These are phyloP conservation scores for Leccinum incarnatum DNA, from an alignment of 768 basidiomycete genomes.

Conservation along the genomic window DNA sequence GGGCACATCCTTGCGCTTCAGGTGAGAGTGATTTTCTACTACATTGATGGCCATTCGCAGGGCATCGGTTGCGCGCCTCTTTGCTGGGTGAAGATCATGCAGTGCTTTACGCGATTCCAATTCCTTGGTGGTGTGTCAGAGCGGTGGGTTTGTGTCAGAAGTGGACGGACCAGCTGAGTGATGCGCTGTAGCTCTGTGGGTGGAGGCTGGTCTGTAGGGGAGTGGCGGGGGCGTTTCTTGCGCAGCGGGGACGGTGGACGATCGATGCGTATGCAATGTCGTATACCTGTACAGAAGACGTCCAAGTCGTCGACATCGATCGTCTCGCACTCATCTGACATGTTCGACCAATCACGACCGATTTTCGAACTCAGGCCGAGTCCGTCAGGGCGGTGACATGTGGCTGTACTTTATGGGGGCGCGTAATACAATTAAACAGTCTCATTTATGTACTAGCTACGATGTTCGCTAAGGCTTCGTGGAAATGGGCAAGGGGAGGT, in stretches of 20 bases:
- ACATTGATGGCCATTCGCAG: conserved; percentile 15
- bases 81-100: conserved; percentile 11
- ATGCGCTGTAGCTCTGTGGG: conserved; percentile 25
- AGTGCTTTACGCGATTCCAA: conserved; percentile 14
- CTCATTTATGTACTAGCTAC: too few species aligned
- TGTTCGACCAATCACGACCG: neutral
- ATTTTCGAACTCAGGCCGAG: neutral
- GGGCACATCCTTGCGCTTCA: conserved; percentile 22
- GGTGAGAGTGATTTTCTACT: conserved; percentile 4
- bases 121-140: conserved; percentile 25
- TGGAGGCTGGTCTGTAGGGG: neutral
- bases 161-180: conserved; percentile 20
- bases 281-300: conserved; percentile 19
- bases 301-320: conserved; percentile 30
- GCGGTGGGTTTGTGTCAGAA: neutral
- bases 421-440: too few species aligned
- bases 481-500: too few species aligned
- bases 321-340: conserved; percentile 8
- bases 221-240: conserved; percentile 11
- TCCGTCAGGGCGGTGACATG: conserved; percentile 13
- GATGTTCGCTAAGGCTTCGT: too few species aligned
- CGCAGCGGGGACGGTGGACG: conserved; percentile 8
- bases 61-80: conserved; percentile 22
- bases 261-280: conserved; percentile 16
- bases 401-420: too few species aligned